Base-by-base conservation (phyloP, 2,329 filamentous ascomycete species). In the Neospermospora avenae region DNA sequence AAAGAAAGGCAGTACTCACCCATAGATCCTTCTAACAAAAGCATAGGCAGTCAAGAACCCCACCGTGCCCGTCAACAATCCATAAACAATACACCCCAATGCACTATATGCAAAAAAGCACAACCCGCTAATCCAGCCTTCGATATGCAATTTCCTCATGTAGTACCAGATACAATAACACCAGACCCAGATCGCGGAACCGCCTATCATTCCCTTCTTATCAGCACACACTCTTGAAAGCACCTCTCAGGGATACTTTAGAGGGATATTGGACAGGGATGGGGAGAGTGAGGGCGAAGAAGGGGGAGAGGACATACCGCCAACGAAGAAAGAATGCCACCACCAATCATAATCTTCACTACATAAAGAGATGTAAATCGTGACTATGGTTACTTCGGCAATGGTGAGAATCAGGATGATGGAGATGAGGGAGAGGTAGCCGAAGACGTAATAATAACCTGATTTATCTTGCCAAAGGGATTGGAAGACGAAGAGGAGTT, bases 391-490 rank as follows among this genome's bases (percentile, higher is more conserved):
- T 55, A 93, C 90, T 76, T 95, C 90, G 67, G 90, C 85, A 31
- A 96, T 84, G 0, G 90, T 91, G 44, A 95, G 74, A 31, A 91
- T 80, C 8, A 95, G 76, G 59, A 95, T 88, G 11, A 84, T 77
- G 24, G 81, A 86, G 10, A 95, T 88, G 16, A 91, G 85, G 7
- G 87, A 86, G 64, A 95, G 75, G 77, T 93, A 96, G 11, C 91
- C 91, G 72, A 95, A 96, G 22, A 96, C 87, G 74, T 96, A 96
- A 76, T 96, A 96, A 74, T 93, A 96, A 6, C 90, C 90, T 70
- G 86, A 91, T 78, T 96, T 96, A 75, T 96, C 91, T 73, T 93
- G 88, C 89, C 91, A 95, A 35, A 96, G 74, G 52, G 88, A 92
- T 76, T 91, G 90, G 75, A 96, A 95, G 53, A 95, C 87, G 72